phyloP scores from a whole-genome alignment of 805 yeast species.

The Nakazawaea holstii region DNA sequence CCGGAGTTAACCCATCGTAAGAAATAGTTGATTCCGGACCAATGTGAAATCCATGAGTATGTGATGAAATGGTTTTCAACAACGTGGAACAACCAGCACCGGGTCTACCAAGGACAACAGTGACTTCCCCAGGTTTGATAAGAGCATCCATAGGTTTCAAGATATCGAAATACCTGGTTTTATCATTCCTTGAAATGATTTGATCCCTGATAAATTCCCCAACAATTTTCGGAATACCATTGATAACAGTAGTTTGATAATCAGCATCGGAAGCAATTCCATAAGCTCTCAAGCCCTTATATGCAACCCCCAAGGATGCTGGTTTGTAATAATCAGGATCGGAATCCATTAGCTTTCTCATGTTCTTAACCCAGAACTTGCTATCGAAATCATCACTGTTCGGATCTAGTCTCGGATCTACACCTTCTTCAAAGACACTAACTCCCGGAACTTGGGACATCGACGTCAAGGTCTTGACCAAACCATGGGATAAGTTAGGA shows the following conservation, averaged over 20 bases:
- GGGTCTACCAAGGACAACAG: conserved; percentile 74
- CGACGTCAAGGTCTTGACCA: conserved; percentile 35
- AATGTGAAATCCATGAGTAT: conserved; percentile 54
- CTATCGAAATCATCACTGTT: conserved; percentile 52
- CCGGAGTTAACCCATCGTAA: conserved; percentile 50
- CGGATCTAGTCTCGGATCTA: conserved; percentile 51
- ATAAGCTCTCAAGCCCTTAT: conserved; percentile 51
- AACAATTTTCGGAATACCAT: conserved; percentile 30
- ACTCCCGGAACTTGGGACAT: conserved; percentile 51
- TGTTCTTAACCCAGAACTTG: conserved; percentile 62
- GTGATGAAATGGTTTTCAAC: conserved; percentile 52
- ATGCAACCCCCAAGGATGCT: conserved; percentile 52
- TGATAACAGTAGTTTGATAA: conserved; percentile 55
- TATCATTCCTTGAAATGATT: conserved; percentile 18
- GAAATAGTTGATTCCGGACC: conserved; percentile 39
- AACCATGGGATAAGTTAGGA: conserved; percentile 12
- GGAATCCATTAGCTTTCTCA: conserved; percentile 43
- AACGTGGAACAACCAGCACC: conserved; percentile 78
- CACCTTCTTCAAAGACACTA: conserved; percentile 26
- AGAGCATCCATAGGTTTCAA: conserved; percentile 64
- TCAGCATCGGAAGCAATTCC: conserved; percentile 68
- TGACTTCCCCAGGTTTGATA: conserved; percentile 56
- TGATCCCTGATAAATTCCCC: conserved; percentile 21
- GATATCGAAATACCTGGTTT: conserved; percentile 38
- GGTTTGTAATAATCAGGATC: conserved; percentile 65